Conservation (phyloP, 495 filamentous ascomycete genomes). For the Penicillium alfredii region DNA sequence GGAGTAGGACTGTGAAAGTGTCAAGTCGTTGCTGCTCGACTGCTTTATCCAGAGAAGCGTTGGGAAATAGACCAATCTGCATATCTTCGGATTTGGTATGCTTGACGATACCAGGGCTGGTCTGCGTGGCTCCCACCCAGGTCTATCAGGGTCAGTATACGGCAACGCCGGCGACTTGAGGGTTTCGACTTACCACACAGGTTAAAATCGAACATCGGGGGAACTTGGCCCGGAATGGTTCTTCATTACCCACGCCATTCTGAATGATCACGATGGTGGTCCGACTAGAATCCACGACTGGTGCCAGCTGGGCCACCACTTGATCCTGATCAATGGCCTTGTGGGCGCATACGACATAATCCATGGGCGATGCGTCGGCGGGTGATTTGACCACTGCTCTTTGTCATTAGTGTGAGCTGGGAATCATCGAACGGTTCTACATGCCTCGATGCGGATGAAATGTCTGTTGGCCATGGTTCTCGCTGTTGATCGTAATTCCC, state of each 20-base stretch:
- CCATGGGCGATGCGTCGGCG: conserved; percentile 28
- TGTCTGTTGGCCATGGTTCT: conserved; percentile 41
- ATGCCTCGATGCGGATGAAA: conserved; percentile 37
- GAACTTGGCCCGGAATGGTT: conserved; percentile 52
- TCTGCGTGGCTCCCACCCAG: conserved; percentile 47
- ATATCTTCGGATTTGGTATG: conserved; percentile 45
- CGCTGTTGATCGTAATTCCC: conserved; percentile 42
- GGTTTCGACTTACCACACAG: conserved; percentile 39
- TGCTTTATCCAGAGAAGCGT: conserved; percentile 14
- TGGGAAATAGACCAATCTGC: conserved; percentile 43
- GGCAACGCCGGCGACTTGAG: background rate
- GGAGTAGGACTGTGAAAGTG: conserved; percentile 34
- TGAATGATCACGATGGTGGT: conserved; percentile 59
- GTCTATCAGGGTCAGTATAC: conserved; percentile 22
- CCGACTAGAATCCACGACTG: conserved; percentile 27
- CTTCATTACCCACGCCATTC: conserved; percentile 66
- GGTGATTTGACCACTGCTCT: conserved; percentile 37
- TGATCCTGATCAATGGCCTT: conserved; percentile 44
- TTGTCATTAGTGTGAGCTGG: background rate
- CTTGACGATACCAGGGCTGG: conserved; percentile 36
- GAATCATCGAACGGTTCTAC: background rate
- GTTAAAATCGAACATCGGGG: conserved; percentile 51
- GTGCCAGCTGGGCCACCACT: conserved; percentile 29
- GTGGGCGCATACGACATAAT: conserved; percentile 46
- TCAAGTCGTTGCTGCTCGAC: conserved; percentile 30